Percentiles rank a stretch among this genome's conserved stretches.
These are phyloP conservation scores for Calonectria hawksworthii DNA, from an alignment of 2,329 filamentous ascomycete genomes.

Conservation along the genomic window DNA sequence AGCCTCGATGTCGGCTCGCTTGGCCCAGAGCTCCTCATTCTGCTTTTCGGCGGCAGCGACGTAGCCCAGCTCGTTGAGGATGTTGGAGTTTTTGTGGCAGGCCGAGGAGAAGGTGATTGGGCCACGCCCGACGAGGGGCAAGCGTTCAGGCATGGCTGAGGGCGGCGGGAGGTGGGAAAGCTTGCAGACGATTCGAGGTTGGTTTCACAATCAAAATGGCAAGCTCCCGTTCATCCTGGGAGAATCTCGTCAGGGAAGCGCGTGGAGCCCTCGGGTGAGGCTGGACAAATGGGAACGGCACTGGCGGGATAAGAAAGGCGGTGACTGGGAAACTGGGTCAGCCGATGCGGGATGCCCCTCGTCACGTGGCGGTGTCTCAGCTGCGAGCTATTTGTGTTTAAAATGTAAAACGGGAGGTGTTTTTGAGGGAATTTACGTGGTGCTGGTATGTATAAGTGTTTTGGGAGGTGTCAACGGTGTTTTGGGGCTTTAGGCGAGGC, in stretches of 20 bases:
- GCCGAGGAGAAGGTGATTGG: constrained; percentile 8
- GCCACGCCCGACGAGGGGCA: constrained; percentile 12
- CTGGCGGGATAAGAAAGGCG: constrained; percentile 1
- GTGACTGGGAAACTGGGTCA: constrained; percentile 8
- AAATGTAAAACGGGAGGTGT: no score
- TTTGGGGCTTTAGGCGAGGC: neutral
- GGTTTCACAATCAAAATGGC: neutral
- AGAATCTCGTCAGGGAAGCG: neutral
- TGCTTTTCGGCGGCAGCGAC: constrained; percentile 1
- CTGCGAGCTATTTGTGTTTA: neutral
- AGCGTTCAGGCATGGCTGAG: constrained; percentile 1
- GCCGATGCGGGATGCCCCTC: neutral
- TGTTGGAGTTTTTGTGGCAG: constrained; percentile 10
- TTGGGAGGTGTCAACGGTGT: neutral
- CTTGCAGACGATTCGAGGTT: neutral
- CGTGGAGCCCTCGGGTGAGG: constrained; percentile 3
- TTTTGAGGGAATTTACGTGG: neutral
- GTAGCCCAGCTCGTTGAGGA: constrained; percentile 3
- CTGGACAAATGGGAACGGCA: neutral
- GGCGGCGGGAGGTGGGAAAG: neutral
- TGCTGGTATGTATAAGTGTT: neutral
- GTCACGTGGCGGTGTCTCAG: neutral
- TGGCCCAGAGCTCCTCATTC: constrained; percentile 2
- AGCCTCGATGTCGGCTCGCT: constrained; percentile 1
- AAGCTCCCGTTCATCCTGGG: neutral